These are phyloP conservation scores for Epichloe amarillans DNA, from an alignment of 2,329 filamentous ascomycete species.

Conservation along the genomic window DNA sequence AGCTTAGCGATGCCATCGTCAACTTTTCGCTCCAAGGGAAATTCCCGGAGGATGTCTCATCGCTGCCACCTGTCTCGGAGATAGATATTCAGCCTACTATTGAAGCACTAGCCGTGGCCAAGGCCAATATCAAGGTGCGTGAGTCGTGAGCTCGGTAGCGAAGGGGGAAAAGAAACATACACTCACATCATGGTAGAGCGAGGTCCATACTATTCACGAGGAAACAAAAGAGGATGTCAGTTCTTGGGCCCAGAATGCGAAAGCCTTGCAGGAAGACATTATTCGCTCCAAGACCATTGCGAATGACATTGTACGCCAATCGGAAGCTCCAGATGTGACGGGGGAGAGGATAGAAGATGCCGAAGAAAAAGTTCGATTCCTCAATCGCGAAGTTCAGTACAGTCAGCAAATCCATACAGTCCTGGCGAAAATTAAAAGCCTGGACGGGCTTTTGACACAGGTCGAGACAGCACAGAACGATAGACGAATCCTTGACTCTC, in stretches of 20 bases:
- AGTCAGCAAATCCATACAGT: conserved; percentile 41
- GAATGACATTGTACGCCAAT: conserved; percentile 65
- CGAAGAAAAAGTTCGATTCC: conserved; percentile 41
- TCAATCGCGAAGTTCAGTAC: conserved; percentile 45
- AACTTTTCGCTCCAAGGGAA: conserved; percentile 25
- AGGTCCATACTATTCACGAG: conserved; percentile 64
- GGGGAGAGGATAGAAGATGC: conserved; percentile 40
- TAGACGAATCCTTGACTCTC: conserved; percentile 40
- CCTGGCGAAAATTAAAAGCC: conserved; percentile 38
- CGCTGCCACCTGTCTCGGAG: conserved; percentile 23
- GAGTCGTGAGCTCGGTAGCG: background rate
- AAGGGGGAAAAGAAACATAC: background rate
- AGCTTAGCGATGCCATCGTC: conserved; percentile 27
- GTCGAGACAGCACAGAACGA: conserved; percentile 46
- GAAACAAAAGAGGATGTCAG: conserved; percentile 69
- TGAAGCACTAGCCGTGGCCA: conserved; percentile 22
- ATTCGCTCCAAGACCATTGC: conserved; percentile 66
- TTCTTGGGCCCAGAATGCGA: conserved; percentile 75
- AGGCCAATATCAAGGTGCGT: conserved; percentile 26
- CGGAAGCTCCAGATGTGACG: conserved; percentile 47
- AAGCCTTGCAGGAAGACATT: conserved; percentile 75
- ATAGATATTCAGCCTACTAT: conserved; percentile 27
- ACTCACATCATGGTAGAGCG: conserved; percentile 22
- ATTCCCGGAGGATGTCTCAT: conserved; percentile 27
- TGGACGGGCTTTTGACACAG: conserved; percentile 47